Evolutionary conservation across 192 early-diverging fungal species (phyloP).

Genomic region (Lobosporangium transversale): DNA sequence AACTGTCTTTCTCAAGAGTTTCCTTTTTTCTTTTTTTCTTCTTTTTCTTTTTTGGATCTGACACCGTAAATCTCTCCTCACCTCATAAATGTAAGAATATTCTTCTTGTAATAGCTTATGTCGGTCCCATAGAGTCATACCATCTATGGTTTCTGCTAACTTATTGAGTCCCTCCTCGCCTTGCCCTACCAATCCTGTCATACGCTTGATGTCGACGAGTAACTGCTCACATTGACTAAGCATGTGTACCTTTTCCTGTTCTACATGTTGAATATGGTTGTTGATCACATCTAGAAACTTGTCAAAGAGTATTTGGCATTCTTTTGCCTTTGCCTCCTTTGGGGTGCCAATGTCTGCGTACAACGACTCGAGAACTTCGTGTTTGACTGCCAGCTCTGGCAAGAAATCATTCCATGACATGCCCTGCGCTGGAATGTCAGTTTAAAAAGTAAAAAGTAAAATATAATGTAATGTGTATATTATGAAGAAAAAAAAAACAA

Average conservation of each 20-base stretch:
- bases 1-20: no score
- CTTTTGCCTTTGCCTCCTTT: constrained; percentile 8
- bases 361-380: constrained; percentile 37
- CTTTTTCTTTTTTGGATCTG: no score
- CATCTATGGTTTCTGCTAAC: constrained; percentile 24
- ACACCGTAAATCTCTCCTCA: no score
- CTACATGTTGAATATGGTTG: constrained; percentile 16
- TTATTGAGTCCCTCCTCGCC: constrained; percentile 13
- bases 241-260: constrained; percentile 7
- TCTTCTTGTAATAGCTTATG: constrained; percentile 26
- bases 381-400: constrained; percentile 41
- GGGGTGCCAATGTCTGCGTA: constrained; percentile 40
- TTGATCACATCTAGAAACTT: constrained; percentile 18
- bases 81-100: constrained; percentile 27
- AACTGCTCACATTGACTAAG: constrained; percentile 14
- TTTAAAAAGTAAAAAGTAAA: no score
- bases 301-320: constrained; percentile 39
- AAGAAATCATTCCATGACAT: constrained; percentile 53
- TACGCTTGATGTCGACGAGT: constrained; percentile 21
- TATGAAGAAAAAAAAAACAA: no score
- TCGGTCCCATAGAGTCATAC: constrained; percentile 37
- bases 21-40: no score
- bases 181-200: constrained; percentile 34
- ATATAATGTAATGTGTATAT: no score
- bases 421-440: no score